A percentile compares a stretch with the other conserved stretches of the same genome.
Conservation (phyloP, 805 yeast genomes). For the Dipodascus geniculatus region DNA sequence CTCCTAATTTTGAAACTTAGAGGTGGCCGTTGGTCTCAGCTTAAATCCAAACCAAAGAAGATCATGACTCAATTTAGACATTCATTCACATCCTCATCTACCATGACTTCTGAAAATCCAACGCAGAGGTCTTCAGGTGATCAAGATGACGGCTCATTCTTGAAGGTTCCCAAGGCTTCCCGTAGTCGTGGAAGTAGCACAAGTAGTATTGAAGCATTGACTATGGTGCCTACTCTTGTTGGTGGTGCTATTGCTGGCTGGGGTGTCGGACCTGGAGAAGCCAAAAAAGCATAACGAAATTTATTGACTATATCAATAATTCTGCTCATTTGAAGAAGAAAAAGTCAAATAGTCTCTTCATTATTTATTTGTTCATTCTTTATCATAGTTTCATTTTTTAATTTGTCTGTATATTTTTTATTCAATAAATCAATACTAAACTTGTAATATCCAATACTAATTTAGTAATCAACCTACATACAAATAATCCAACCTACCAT, state of each 20-base stretch:
- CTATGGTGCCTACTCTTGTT: conserved; percentile 44
- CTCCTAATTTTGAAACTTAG: conserved; percentile 26
- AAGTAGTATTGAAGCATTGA: conserved; percentile 30
- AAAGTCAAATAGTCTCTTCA: no score
- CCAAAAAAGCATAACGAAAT: not conserved
- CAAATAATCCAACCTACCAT: no score
- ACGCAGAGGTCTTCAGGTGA: not conserved
- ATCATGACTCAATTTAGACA: conserved; percentile 16
- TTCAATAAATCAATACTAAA: no score
- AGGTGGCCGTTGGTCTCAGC: conserved; percentile 30
- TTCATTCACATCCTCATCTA: conserved; percentile 12
- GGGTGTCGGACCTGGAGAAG: conserved; percentile 11
- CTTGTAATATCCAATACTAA: no score
- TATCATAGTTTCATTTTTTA: no score
- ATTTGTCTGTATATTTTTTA: no score
- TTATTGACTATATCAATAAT: no score
- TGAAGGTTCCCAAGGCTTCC: conserved; percentile 14
- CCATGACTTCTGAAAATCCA: conserved; percentile 8
- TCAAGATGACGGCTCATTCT: conserved; percentile 6
- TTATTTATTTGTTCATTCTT: no score
- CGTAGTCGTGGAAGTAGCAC: conserved; percentile 7
- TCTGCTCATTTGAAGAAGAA: no score
- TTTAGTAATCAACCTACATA: no score
- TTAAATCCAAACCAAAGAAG: conserved; percentile 17
- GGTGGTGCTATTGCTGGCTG: conserved; percentile 51